Percentiles rank a stretch among this genome's conserved stretches.
phyloP scores from a whole-genome alignment of 768 basidiomycete genomes.

The Mycena floridula region DNA sequence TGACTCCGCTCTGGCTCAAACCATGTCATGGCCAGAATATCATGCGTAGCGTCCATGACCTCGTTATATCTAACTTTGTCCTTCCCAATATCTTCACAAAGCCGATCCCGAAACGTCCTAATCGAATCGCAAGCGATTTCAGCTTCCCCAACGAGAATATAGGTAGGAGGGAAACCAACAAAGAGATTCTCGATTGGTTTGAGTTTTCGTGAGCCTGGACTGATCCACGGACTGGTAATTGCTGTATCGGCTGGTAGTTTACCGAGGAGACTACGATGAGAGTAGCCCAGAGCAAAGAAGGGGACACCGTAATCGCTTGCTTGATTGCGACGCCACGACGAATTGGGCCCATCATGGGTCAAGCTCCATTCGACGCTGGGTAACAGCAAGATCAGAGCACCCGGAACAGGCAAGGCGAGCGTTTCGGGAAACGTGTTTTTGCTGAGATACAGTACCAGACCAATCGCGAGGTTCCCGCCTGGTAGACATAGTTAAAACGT shows the following conservation, averaged over 20 bases:
- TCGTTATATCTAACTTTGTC: constrained; percentile 16
- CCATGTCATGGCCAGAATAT: no score
- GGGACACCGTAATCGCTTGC: background rate
- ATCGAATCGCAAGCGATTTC: constrained; percentile 21
- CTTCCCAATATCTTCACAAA: constrained; percentile 17
- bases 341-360: background rate
- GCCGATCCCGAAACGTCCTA: constrained; percentile 15
- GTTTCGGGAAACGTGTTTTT: no score
- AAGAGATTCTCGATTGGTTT: constrained; percentile 10
- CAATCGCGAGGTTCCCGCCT: no score
- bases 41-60: constrained; percentile 22
- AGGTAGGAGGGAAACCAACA: constrained; percentile 20
- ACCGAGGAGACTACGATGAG: background rate
- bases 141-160: constrained; percentile 18
- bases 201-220: background rate
- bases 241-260: background rate
- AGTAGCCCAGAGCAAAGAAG: background rate
- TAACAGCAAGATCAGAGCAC: constrained; percentile 45
- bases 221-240: background rate
- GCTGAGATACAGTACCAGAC: no score
- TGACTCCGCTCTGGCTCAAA: no score
- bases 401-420: constrained; percentile 34
- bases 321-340: background rate
- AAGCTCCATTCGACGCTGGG: constrained; percentile 41
- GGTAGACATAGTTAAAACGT: constrained; percentile 46